Evolutionary conservation across 129 eudicot genomes (phyloP).

Genomic region (Lactuca sativa): DNA sequence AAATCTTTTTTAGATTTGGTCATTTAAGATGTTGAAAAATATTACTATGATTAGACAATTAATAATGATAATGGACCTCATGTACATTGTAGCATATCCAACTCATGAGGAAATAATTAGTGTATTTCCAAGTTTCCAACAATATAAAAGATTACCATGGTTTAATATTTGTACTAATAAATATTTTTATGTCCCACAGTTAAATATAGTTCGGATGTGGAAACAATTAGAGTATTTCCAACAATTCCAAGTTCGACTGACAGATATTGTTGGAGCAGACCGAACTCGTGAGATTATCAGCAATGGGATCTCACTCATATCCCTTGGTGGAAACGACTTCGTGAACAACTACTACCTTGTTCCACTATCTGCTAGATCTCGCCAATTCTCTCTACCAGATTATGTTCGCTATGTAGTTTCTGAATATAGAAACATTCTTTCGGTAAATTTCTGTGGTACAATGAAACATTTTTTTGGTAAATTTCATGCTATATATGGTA

Average conservation of each 20-base stretch:
- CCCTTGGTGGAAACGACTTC: conserved; percentile 45
- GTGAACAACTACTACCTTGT: conserved; percentile 40
- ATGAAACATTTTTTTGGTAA: conserved; percentile 27
- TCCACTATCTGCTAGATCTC: conserved; percentile 41
- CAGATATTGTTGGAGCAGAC: conserved; percentile 24
- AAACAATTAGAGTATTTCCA: conserved; percentile 32
- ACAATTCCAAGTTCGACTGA: conserved; percentile 36
- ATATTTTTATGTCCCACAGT: conserved; percentile 9
- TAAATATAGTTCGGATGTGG: conserved; percentile 37
- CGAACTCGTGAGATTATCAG: conserved; percentile 19
- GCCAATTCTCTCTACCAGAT: conserved; percentile 35
- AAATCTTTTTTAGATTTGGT: neutral
- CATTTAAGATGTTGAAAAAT: neutral
- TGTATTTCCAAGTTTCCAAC: too few relatives aligned
- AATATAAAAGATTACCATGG: neutral
- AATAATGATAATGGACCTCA: neutral
- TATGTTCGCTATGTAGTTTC: conserved; percentile 32
- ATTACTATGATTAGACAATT: neutral
- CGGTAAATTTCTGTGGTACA: conserved; percentile 19
- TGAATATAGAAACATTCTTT: conserved; percentile 29
- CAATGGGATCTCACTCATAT: conserved; percentile 30
- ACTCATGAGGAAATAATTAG: too few relatives aligned
- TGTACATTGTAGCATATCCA: neutral
- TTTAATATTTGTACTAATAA: conserved; percentile 3
- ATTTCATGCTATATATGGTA: neutral